phyloP scores from a whole-genome alignment of 2,329 filamentous ascomycete genomes.

The Fusarium zealandicum region DNA sequence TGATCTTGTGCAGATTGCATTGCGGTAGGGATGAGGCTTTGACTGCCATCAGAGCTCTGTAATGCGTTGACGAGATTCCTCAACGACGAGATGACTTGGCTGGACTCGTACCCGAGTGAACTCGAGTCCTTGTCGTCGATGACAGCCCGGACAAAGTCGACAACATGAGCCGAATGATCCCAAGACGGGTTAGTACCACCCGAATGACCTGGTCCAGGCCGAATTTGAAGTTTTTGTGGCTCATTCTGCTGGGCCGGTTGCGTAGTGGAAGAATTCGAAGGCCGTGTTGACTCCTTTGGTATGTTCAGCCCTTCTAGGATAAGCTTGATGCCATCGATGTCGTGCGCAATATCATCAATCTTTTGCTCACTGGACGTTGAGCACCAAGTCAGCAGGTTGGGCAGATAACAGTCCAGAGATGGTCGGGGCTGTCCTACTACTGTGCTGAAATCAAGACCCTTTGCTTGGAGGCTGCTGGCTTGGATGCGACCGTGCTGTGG shows the following conservation, averaged over 20 bases:
- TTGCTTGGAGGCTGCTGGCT: conserved; percentile 39
- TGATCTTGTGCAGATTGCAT: background rate
- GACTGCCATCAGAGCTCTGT: background rate
- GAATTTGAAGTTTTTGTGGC: accelerated
- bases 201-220: accelerated
- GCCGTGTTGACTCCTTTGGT: background rate
- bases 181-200: conserved; percentile 15
- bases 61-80: conserved; percentile 12
- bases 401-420: accelerated
- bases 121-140: background rate
- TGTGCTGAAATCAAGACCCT: conserved; percentile 48
- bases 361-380: conserved; percentile 48
- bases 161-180: conserved; percentile 46
- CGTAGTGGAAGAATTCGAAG: background rate
- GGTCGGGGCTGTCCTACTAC: conserved; percentile 41
- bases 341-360: conserved; percentile 46
- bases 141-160: conserved; percentile 45
- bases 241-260: too few relatives aligned
- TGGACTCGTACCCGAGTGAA: background rate
- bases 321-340: conserved; percentile 46
- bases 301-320: conserved; percentile 31
- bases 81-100: conserved; percentile 12
- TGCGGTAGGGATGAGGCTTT: background rate
- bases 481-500: conserved; percentile 41
- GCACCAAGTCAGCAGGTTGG: too few relatives aligned